Percentiles rank a stretch among this genome's conserved stretches.
These are phyloP conservation scores for Apiospora arundinis DNA, from an alignment of 2,329 filamentous ascomycete species.

Conservation along the genomic window DNA sequence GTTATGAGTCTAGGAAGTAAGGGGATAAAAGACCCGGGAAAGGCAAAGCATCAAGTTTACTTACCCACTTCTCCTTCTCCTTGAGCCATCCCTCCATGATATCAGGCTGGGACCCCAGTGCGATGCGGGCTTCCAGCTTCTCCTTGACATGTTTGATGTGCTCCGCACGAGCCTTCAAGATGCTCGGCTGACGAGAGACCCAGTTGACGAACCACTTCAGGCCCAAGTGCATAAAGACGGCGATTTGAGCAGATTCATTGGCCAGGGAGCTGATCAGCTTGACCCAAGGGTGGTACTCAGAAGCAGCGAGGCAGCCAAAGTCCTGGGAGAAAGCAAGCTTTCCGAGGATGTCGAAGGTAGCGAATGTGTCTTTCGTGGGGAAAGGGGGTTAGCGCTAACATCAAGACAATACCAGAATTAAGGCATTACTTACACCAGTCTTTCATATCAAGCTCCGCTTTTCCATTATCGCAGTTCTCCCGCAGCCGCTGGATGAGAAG, in stretches of 20 bases:
- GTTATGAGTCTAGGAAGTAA: no score
- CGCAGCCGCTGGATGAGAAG: conserved; percentile 16
- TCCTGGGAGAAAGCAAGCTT: conserved; percentile 16
- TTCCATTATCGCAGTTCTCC: not conserved
- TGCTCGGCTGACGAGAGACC: conserved; percentile 3
- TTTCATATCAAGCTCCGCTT: not conserved
- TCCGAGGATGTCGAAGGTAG: conserved; percentile 17
- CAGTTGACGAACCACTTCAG: conserved; percentile 15
- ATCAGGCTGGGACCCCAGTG: not conserved
- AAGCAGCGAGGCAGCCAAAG: conserved; percentile 18
- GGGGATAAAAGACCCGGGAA: not conserved
- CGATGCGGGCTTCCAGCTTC: not conserved
- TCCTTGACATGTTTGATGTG: conserved; percentile 16
- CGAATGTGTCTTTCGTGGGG: not conserved
- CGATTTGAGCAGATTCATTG: conserved; percentile 6
- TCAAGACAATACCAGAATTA: not conserved
- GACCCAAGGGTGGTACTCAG: conserved; percentile 23
- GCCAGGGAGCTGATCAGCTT: conserved; percentile 6
- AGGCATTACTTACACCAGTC: conserved; percentile 10
- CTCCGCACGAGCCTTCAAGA: conserved; percentile 8
- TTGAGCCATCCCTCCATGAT: conserved; percentile 36
- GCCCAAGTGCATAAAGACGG: not conserved
- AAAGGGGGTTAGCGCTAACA: not conserved
- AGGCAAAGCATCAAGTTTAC: conserved; percentile 47
- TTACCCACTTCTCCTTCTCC: conserved; percentile 50